phyloP scores from a whole-genome alignment of 2,329 filamentous ascomycete species.

The Anthostomella pinea region DNA sequence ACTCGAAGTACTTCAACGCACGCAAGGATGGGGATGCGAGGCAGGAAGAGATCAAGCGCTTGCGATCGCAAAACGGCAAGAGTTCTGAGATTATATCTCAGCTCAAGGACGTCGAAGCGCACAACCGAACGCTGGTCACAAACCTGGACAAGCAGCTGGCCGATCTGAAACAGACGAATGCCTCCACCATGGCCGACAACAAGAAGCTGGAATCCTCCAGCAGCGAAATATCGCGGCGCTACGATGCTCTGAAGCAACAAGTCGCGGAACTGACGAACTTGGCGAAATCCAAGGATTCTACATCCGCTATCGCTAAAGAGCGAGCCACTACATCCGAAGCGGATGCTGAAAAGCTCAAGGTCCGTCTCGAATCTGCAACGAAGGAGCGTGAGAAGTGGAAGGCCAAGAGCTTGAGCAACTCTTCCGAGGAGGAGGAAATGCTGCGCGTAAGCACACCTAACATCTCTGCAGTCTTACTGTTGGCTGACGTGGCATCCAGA shows the following conservation, averaged over 20 bases:
- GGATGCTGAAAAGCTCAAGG: constrained; percentile 77
- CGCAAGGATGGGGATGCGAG: constrained; percentile 91
- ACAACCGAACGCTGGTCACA: constrained; percentile 70
- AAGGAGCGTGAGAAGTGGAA: constrained; percentile 87
- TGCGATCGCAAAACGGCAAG: constrained; percentile 81
- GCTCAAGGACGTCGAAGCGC: constrained; percentile 83
- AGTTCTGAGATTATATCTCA: constrained; percentile 92
- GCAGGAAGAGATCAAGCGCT: constrained; percentile 72
- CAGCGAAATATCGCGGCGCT: constrained; percentile 65
- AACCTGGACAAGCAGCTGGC: constrained; percentile 90
- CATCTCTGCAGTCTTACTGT: not conserved
- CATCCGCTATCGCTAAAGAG: constrained; percentile 49
- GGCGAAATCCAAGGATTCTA: constrained; percentile 72
- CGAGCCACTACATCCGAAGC: constrained; percentile 62
- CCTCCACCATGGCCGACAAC: constrained; percentile 67
- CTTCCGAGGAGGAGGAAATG: constrained; percentile 78
- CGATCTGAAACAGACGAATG: constrained; percentile 76
- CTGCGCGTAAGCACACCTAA: constrained; percentile 63
- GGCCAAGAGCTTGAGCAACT: constrained; percentile 75
- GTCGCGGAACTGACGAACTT: constrained; percentile 72
- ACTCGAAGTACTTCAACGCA: constrained; percentile 96
- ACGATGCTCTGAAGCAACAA: constrained; percentile 73
- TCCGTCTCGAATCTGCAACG: constrained; percentile 72
- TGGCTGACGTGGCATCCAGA: constrained; percentile 46
- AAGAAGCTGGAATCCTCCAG: constrained; percentile 71